These are phyloP conservation scores for Arxiozyma bovina DNA, from an alignment of 1,139 yeast species.

Conservation along the genomic window DNA sequence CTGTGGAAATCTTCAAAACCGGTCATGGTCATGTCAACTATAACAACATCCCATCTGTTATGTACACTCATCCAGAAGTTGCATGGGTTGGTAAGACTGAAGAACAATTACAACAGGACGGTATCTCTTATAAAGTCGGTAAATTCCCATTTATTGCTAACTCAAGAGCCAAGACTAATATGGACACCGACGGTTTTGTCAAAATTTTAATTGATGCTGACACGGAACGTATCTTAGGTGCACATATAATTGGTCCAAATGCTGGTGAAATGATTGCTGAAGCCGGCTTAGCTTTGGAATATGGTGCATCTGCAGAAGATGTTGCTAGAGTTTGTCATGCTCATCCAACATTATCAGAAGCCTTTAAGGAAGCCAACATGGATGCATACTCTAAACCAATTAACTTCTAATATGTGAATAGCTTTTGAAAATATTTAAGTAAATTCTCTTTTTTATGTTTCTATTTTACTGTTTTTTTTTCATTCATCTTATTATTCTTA, in stretches of 20 bases:
- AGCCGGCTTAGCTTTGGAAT: conserved; percentile 94
- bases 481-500: neutral
- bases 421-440: neutral
- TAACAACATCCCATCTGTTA: conserved; percentile 93
- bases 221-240: conserved; percentile 93
- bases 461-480: neutral
- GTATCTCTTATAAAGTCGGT: conserved; percentile 86
- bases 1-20: conserved; percentile 83
- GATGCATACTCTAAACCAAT: conserved; percentile 86
- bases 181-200: conserved; percentile 95
- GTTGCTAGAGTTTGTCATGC: conserved; percentile 97
- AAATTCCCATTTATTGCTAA: conserved; percentile 98
- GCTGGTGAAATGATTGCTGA: conserved; percentile 99
- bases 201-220: conserved; percentile 94
- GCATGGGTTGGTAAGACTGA: conserved; percentile 99
- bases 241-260: conserved; percentile 93
- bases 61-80: conserved; percentile 98
- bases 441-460: neutral
- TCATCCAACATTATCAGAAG: conserved; percentile 96
- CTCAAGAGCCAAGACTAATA: conserved; percentile 98
- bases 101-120: conserved; percentile 90
- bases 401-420: conserved; percentile 46
- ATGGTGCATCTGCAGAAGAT: conserved; percentile 98
- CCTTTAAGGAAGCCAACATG: conserved; percentile 96
- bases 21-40: conserved; percentile 99